These are phyloP conservation scores for Arabidopsis suecica DNA, from an alignment of 345 rosid species.

Conservation along the genomic window DNA sequence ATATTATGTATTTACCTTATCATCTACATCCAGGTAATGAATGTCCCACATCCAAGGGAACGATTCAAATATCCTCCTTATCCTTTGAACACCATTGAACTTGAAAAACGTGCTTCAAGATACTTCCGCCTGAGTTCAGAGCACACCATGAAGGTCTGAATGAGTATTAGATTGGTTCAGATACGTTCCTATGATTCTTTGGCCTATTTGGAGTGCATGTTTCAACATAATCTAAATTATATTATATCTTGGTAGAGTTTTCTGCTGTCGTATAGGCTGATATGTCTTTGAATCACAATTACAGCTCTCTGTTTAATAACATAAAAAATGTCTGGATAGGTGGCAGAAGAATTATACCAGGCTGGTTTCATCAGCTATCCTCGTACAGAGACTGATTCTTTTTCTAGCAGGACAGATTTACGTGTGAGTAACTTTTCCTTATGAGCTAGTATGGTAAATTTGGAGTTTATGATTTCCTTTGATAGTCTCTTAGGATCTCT, in stretches of 20 bases:
- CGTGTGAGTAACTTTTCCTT: constrained; percentile 68
- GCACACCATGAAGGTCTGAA: constrained; percentile 85
- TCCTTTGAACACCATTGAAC: constrained; percentile 96
- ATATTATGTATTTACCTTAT: constrained; percentile 17
- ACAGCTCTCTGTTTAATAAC: constrained; percentile 6
- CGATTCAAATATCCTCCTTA: constrained; percentile 82
- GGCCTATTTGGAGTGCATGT: constrained; percentile 22
- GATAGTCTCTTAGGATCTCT: constrained; percentile 40
- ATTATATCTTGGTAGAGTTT: constrained; percentile 14
- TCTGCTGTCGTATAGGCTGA: constrained; percentile 17
- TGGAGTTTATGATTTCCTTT: constrained; percentile 16
- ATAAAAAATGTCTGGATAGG: constrained; percentile 56
- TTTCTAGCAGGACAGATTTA: constrained; percentile 87
- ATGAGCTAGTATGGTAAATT: constrained; percentile 18
- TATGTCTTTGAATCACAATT: constrained; percentile 11
- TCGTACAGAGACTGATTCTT: constrained; percentile 94
- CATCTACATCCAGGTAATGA: constrained; percentile 66
- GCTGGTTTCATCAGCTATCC: constrained; percentile 99
- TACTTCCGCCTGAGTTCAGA: constrained; percentile 95
- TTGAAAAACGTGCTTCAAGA: constrained; percentile 95
- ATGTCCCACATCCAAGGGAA: constrained; percentile 76
- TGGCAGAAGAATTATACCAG: constrained; percentile 96
- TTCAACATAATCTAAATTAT: constrained; percentile 4
- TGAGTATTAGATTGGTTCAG: constrained; percentile 10
- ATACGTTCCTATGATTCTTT: constrained; percentile 8